Evolutionary conservation across 202 grass and related monocot genomes (phyloP), one percentile per base, ranked within the genome.

Genomic region (Bolboschoenoplectus hybrid): DNA sequence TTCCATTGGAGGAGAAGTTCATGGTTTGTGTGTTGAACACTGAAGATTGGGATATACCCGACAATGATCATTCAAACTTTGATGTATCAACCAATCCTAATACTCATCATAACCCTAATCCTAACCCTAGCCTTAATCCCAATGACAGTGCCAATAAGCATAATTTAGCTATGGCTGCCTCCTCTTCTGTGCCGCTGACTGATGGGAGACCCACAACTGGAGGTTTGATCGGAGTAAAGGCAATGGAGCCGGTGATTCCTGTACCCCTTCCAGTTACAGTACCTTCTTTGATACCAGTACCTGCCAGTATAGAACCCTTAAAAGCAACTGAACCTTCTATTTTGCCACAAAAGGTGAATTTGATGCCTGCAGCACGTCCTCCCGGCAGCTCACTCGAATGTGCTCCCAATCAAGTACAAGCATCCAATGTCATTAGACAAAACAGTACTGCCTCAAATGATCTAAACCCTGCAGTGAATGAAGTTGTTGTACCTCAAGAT

Each of bases 21-120:
- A 58, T 72, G 65, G 67, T 84, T 71, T 99, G 97, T 58, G 20
- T 56, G 52, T 83, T 99, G 81, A 99, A 94, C 35, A 99, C 88
- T 67, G 93, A 99, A 90, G 89, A 94, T 88, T 79, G 87, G 87
- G 97, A 99, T 81, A 94, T 99, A 82, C 97, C 97, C 57, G 92
- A 88, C 86, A 99, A 99, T 45, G 87, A 88, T 47, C 88, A 99
- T 87, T 11, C 89, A 19, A 40, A 55, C 32, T 72, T 55, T 16
- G 65, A 70, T 84, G 19, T 84, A 41, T 53, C 14, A 32, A 52
- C 81, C 36, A 66, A 66, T 45, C 62, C 60, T 40, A 84, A 84
- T 55, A 11, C 12, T 68, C 45, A 83, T 67, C 81, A 49, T 53
- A 83, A 68, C 45, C 34, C 63, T 55, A 69, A 52, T 40, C 46